phyloP scores from a whole-genome alignment of 2,329 filamentous ascomycete genomes.

The Trichoderma polysporum region DNA sequence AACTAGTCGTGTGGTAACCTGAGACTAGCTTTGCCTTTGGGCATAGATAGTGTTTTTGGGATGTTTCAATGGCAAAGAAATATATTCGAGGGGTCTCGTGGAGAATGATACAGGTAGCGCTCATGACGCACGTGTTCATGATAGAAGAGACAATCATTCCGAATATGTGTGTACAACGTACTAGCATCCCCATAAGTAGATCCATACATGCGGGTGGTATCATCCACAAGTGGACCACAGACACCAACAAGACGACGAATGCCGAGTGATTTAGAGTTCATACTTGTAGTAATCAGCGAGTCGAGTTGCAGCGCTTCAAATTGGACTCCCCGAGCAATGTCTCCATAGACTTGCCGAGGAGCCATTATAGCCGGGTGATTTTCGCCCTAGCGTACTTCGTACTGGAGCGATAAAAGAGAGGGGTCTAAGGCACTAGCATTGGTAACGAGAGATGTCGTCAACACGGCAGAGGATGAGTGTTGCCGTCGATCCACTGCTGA shows the following conservation, averaged over 20 bases:
- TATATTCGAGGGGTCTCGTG: background rate
- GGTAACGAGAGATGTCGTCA: background rate
- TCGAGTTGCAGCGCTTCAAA: background rate
- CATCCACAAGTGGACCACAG: background rate
- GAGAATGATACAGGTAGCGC: background rate
- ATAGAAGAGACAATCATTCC: background rate
- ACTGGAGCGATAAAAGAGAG: background rate
- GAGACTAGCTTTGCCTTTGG: background rate
- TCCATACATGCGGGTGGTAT: background rate
- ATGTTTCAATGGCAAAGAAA: background rate
- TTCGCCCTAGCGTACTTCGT: background rate
- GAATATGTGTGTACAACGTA: background rate
- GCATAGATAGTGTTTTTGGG: background rate
- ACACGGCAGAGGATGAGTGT: background rate
- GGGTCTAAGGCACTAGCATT: background rate
- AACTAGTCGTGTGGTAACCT: background rate
- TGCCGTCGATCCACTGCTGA: conserved; percentile 2
- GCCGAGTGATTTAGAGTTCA: background rate
- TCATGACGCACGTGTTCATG: background rate
- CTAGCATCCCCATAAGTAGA: background rate
- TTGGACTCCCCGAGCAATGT: background rate
- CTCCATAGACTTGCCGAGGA: background rate
- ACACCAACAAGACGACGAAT: background rate
- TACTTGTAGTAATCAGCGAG: background rate
- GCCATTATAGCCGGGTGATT: background rate